Conservation (phyloP, 1,139 yeast genomes). For the Zhuliangozyma blackwelliae region DNA sequence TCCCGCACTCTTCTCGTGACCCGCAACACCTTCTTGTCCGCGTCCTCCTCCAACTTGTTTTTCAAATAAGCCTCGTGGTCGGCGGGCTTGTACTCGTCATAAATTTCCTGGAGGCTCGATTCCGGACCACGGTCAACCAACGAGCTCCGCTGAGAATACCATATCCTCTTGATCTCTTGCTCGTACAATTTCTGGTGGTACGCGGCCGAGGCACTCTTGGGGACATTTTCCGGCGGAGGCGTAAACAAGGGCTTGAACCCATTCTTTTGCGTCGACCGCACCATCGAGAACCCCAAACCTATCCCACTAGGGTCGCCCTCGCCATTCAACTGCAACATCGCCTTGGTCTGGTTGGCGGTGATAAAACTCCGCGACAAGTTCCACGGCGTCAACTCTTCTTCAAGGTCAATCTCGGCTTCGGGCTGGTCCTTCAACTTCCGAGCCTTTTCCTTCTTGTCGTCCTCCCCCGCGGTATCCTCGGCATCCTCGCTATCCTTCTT, state of each 20-base stretch:
- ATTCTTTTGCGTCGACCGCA: constrained; percentile 91
- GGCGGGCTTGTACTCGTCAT: constrained; percentile 37
- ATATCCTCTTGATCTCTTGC: constrained; percentile 81
- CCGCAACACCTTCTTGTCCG: constrained; percentile 44
- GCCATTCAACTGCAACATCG: constrained; percentile 95
- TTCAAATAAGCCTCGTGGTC: constrained; percentile 32
- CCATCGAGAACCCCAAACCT: constrained; percentile 85
- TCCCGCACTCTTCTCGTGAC: constrained; percentile 82
- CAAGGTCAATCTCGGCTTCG: constrained; percentile 45
- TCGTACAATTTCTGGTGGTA: constrained; percentile 90
- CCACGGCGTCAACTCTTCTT: constrained; percentile 94
- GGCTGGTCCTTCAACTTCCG: constrained; percentile 22
- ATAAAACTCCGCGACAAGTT: constrained; percentile 84
- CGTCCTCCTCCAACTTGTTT: constrained; percentile 13
- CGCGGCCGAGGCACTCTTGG: constrained; percentile 54
- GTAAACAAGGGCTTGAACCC: constrained; percentile 72
- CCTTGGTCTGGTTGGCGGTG: constrained; percentile 92
- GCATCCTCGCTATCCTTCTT: constrained; percentile 15
- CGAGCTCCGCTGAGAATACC: constrained; percentile 81
- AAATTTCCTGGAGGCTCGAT: constrained; percentile 26
- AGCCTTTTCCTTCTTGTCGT: constrained; percentile 19
- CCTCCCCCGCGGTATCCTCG: constrained; percentile 17
- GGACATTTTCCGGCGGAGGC: constrained; percentile 40
- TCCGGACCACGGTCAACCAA: constrained; percentile 42
- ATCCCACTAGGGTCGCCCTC: constrained; percentile 95